phyloP scores from a whole-genome alignment of 2,329 filamentous ascomycete species.

The Fusarium lateritium region DNA sequence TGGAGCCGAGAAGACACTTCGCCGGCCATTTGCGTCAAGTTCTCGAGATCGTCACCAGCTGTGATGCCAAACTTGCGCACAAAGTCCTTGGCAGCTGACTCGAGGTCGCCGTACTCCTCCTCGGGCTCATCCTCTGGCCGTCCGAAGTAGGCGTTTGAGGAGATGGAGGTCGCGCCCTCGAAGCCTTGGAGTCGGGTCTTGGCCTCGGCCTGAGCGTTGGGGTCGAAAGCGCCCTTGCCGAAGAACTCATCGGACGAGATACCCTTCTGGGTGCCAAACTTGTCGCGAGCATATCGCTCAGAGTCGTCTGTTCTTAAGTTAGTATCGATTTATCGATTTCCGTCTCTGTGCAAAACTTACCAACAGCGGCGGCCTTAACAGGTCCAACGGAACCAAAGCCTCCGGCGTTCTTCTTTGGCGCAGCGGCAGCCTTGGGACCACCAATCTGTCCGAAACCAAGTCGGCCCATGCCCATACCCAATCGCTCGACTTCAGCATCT shows the following conservation, averaged over 20 bases:
- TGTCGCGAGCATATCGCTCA: slow-evolving; percentile 85
- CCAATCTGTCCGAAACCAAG: slow-evolving; percentile 92
- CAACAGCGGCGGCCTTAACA: slow-evolving; percentile 77
- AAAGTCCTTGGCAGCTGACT: slow-evolving; percentile 95
- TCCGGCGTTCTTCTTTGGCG: slow-evolving; percentile 79
- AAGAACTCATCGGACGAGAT: slow-evolving; percentile 99
- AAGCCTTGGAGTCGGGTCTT: slow-evolving; percentile 91
- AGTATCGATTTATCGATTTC: slow-evolving; percentile 2
- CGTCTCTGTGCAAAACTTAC: slow-evolving; percentile 61
- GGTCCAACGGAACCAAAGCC: slow-evolving; percentile 89
- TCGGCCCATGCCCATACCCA: slow-evolving; percentile 89
- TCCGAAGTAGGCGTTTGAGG: slow-evolving; percentile 97
- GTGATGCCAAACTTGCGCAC: slow-evolving; percentile 95
- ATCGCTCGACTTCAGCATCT: slow-evolving; percentile 85
- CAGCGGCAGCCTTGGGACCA: slow-evolving; percentile 69
- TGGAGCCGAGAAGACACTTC: slow-evolving; percentile 89
- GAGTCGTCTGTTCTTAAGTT: slow-evolving; percentile 71
- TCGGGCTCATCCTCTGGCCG: slow-evolving; percentile 85
- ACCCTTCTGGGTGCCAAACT: slow-evolving; percentile 93
- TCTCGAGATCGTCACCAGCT: slow-evolving; percentile 95
- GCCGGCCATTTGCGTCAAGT: slow-evolving; percentile 84
- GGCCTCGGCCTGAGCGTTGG: slow-evolving; percentile 84
- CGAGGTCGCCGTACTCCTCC: slow-evolving; percentile 91
- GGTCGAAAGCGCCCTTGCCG: slow-evolving; percentile 88
- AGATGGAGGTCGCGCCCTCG: slow-evolving; percentile 92